Conservation (phyloP, 768 basidiomycete genomes). For the Brasilioporus rufonigricans region DNA sequence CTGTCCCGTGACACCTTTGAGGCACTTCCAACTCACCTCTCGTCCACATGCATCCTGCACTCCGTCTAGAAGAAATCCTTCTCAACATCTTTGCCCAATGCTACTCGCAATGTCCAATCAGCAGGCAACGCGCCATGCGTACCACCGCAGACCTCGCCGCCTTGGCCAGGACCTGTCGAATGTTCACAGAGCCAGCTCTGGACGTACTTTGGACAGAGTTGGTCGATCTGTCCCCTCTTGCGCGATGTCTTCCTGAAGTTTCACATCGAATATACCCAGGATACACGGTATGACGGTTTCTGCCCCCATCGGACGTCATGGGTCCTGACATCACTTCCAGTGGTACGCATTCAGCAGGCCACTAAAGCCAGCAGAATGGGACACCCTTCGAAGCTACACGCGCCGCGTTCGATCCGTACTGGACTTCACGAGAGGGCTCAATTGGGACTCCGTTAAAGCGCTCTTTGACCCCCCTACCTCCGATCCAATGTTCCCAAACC, state of each 20-base stretch:
- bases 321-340: not conserved
- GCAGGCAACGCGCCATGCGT: not conserved
- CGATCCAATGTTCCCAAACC: slow-evolving; percentile 4
- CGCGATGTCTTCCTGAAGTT: slow-evolving; percentile 4
- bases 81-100: slow-evolving; percentile 1
- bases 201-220: slow-evolving; percentile 7
- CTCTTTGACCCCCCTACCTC: slow-evolving; percentile 2
- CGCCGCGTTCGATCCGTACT: slow-evolving; percentile 1
- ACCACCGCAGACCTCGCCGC: not conserved
- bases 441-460: slow-evolving; percentile 3
- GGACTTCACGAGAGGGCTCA: slow-evolving; percentile 2
- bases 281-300: not conserved
- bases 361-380: not conserved
- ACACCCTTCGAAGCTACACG: slow-evolving; percentile 1
- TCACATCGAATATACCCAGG: slow-evolving; percentile 6
- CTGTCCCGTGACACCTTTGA: too few relatives aligned
- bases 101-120: not conserved
- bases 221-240: slow-evolving; percentile 2
- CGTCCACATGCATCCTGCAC: not conserved
- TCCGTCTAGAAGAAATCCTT: not conserved
- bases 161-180: not conserved
- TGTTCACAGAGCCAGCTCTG: slow-evolving; percentile 4
- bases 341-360: slow-evolving; percentile 2
- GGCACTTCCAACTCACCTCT: not conserved
- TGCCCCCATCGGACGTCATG: not conserved